phyloP scores from a whole-genome alignment of 2,329 filamentous ascomycete species.

The Nannizzia gypsea region DNA sequence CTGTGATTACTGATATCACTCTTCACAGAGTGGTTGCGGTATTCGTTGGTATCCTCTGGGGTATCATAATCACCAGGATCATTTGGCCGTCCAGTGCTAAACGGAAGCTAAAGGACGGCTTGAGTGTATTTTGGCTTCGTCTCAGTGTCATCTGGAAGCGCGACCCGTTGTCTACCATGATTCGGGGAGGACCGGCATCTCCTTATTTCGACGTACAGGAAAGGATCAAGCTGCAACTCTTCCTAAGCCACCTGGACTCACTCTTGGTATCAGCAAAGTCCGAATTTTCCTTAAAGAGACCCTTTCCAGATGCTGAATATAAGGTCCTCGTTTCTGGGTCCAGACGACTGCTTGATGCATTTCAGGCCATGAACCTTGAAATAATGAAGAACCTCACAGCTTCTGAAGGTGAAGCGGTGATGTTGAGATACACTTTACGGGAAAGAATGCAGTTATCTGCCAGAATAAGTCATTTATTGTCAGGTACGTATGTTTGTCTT shows the following conservation, averaged over 20 bases:
- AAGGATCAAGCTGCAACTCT: slow-evolving; percentile 75
- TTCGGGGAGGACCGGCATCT: slow-evolving; percentile 44
- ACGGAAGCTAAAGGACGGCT: slow-evolving; percentile 74
- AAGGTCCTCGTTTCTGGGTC: slow-evolving; percentile 66
- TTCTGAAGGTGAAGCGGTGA: slow-evolving; percentile 66
- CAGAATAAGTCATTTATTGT: slow-evolving; percentile 77
- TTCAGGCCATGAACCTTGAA: slow-evolving; percentile 92
- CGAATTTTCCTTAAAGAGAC: slow-evolving; percentile 79
- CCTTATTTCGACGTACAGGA: slow-evolving; percentile 82
- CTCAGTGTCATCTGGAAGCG: slow-evolving; percentile 96
- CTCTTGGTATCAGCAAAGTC: slow-evolving; percentile 61
- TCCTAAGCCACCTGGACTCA: slow-evolving; percentile 58
- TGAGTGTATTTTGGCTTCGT: slow-evolving; percentile 83
- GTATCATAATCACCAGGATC: slow-evolving; percentile 73
- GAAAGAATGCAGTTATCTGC: slow-evolving; percentile 74
- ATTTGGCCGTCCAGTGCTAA: slow-evolving; percentile 92
- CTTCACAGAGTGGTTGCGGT: slow-evolving; percentile 81
- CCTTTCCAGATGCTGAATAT: slow-evolving; percentile 67
- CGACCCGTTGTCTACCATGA: slow-evolving; percentile 67
- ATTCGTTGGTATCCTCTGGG: slow-evolving; percentile 79
- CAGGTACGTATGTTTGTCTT: slow-evolving; percentile 33
- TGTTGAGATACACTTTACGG: slow-evolving; percentile 64
- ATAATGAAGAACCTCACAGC: slow-evolving; percentile 67
- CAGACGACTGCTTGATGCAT: slow-evolving; percentile 75
- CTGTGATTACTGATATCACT: slow-evolving; percentile 77